Percentiles rank a stretch among this genome's conserved stretches.
These are phyloP conservation scores for Fusarium nygamai DNA, from an alignment of 2,329 filamentous ascomycete genomes.

Conservation along the genomic window DNA sequence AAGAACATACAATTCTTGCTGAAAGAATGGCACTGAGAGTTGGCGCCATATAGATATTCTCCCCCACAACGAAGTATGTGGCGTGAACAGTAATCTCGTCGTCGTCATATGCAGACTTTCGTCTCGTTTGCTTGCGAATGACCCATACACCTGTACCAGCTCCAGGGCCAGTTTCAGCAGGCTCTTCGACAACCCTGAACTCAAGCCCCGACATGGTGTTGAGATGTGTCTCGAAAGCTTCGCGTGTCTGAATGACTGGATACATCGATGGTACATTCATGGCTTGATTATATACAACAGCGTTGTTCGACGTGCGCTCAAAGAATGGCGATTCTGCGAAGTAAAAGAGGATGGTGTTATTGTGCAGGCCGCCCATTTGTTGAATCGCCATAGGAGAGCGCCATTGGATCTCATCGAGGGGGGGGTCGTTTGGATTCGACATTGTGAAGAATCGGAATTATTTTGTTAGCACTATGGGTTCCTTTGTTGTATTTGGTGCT, in stretches of 20 bases:
- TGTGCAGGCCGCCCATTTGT: constrained; percentile 68
- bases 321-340: constrained; percentile 75
- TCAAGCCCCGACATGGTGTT: constrained; percentile 73
- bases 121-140: constrained; percentile 73
- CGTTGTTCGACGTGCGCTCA: constrained; percentile 74
- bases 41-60: constrained; percentile 74
- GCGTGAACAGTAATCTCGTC: constrained; percentile 69
- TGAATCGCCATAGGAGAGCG: constrained; percentile 60
- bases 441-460: constrained; percentile 44
- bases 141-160: constrained; percentile 76
- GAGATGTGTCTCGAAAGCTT: constrained; percentile 70
- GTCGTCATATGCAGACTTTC: constrained; percentile 63
- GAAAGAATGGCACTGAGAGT: constrained; percentile 68
- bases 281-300: constrained; percentile 69
- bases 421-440: constrained; percentile 59
- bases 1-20: constrained; percentile 62
- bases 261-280: constrained; percentile 69
- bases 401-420: constrained; percentile 76
- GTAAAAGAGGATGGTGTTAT: constrained; percentile 73
- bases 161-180: constrained; percentile 70
- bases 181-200: constrained; percentile 73
- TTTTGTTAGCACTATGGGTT: neutral
- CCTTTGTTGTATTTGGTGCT: neutral
- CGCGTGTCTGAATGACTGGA: constrained; percentile 67
- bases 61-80: constrained; percentile 72